A percentile compares a stretch with the other conserved stretches of the same genome.
These are phyloP conservation scores for Capsicum pubescens DNA, from an alignment of 257 asterid genomes.

Conservation along the genomic window DNA sequence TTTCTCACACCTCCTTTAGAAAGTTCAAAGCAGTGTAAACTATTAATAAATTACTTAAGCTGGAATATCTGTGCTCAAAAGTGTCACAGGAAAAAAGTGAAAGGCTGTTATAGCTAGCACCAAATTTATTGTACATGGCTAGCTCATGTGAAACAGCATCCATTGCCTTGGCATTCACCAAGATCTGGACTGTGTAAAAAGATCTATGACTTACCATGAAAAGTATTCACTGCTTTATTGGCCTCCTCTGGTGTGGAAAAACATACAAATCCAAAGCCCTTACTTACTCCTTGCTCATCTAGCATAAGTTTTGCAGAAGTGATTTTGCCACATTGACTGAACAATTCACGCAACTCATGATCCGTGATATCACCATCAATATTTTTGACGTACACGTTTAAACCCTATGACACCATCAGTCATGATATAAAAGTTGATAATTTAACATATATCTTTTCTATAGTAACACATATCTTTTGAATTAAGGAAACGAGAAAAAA, in stretches of 20 bases:
- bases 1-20: neutral
- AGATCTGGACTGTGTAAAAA: neutral
- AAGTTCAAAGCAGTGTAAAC: neutral
- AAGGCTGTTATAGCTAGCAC: neutral
- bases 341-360: constrained; percentile 64
- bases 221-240: constrained; percentile 59
- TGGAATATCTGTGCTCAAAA: neutral
- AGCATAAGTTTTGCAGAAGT: constrained; percentile 81
- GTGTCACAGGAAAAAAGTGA: neutral
- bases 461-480: neutral
- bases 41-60: neutral
- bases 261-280: constrained; percentile 93
- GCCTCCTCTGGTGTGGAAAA: constrained; percentile 85
- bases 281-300: constrained; percentile 78
- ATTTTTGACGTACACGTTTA: constrained; percentile 86
- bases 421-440: neutral
- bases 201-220: constrained; percentile 51
- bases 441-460: neutral
- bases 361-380: constrained; percentile 71
- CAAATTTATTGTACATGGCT: neutral
- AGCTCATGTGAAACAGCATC: neutral
- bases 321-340: constrained; percentile 73
- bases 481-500: constrained; percentile 8
- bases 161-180: constrained; percentile 8
- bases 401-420: constrained; percentile 51